Conservation (phyloP, 495 filamentous ascomycete species). For the Saxispiralis lemnorum region DNA sequence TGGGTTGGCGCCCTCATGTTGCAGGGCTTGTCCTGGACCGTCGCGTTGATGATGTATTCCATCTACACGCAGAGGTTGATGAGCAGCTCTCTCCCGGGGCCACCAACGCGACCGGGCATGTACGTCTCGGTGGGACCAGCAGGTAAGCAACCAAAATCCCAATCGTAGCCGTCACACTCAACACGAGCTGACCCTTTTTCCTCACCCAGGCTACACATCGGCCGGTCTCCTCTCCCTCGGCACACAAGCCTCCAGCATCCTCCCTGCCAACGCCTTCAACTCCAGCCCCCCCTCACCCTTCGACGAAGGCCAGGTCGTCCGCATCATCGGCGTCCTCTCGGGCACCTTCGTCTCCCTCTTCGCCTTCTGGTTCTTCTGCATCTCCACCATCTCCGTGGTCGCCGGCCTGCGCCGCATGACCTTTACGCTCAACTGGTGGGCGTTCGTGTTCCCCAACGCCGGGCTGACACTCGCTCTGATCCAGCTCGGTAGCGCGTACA, state of each 20-base stretch:
- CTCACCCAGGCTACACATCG: slow-evolving; percentile 13
- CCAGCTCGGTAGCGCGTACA: slow-evolving; percentile 26
- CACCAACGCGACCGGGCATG: slow-evolving; percentile 21
- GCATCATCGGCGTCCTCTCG: slow-evolving; percentile 26
- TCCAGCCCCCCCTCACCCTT: not conserved
- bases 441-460: slow-evolving; percentile 42
- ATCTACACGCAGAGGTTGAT: slow-evolving; percentile 23
- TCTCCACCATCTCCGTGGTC: slow-evolving; percentile 38
- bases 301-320: slow-evolving; percentile 6
- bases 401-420: slow-evolving; percentile 32
- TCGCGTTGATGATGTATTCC: slow-evolving; percentile 34
- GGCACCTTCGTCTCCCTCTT: slow-evolving; percentile 45
- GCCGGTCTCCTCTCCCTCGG: slow-evolving; percentile 13
- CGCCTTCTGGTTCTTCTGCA: slow-evolving; percentile 54
- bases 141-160: slow-evolving; percentile 4
- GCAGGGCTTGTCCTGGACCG: slow-evolving; percentile 34
- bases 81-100: slow-evolving; percentile 16
- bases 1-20: slow-evolving; percentile 32
- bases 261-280: slow-evolving; percentile 9
- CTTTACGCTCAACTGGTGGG: slow-evolving; percentile 41
- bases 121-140: slow-evolving; percentile 20
- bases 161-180: too few species aligned
- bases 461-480: slow-evolving; percentile 38
- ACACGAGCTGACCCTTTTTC: not conserved
- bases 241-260: slow-evolving; percentile 9